phyloP scores from a whole-genome alignment of 179 eudicot species.

The Silene noctiflora region DNA sequence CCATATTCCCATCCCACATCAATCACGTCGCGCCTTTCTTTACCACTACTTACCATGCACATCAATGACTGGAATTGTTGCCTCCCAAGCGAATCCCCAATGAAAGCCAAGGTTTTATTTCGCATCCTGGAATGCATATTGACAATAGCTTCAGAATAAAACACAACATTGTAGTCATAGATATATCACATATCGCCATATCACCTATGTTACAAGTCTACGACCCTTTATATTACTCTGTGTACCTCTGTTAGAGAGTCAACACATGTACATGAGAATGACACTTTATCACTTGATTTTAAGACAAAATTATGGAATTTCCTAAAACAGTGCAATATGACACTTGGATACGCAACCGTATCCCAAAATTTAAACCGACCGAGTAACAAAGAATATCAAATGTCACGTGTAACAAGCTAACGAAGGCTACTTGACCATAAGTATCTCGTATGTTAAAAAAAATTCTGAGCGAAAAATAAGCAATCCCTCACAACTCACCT shows the following conservation, averaged over 20 bases:
- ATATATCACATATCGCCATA: background rate
- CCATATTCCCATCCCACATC: constrained; percentile 65
- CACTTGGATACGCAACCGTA: too few species aligned
- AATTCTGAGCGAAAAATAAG: background rate
- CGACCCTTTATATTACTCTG: too few species aligned
- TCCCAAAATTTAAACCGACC: too few species aligned
- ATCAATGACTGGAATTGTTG: constrained; percentile 87
- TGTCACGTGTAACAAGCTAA: background rate
- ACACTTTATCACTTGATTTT: too few species aligned
- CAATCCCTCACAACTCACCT: background rate
- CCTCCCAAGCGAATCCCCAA: constrained; percentile 81
- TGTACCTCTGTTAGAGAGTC: too few species aligned
- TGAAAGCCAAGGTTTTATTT: constrained; percentile 73
- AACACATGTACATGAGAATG: too few species aligned
- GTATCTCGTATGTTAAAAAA: background rate
- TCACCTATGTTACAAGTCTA: too few species aligned
- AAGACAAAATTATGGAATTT: too few species aligned
- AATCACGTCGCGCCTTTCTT: constrained; percentile 44
- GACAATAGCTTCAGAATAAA: constrained; percentile 15
- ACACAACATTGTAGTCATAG: background rate
- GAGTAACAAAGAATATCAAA: background rate
- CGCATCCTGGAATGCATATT: constrained; percentile 58
- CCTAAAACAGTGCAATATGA: too few species aligned
- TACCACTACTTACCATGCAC: constrained; percentile 80
- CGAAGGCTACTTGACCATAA: background rate